These are phyloP conservation scores for Hypoxylon sp. DNA, from an alignment of 2,329 filamentous ascomycete species.

Conservation along the genomic window DNA sequence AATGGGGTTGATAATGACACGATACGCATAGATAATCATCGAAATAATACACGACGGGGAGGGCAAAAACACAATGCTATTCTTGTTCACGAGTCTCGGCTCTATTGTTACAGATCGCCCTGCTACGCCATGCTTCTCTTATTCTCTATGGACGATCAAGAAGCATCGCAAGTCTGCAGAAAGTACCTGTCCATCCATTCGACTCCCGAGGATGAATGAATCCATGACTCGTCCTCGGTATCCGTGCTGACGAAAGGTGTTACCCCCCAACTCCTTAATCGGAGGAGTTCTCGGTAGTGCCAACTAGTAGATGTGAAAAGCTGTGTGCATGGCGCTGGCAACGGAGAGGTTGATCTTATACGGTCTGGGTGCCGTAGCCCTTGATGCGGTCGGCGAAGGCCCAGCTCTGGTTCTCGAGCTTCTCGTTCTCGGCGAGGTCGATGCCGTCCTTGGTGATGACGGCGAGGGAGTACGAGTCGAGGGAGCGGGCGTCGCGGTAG, in stretches of 20 bases:
- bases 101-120: constrained; percentile 23
- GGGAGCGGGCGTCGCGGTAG: constrained; percentile 93
- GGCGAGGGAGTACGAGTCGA: constrained; percentile 91
- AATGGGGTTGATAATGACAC: too few species aligned
- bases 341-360: constrained; percentile 48
- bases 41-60: too few species aligned
- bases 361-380: constrained; percentile 89
- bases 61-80: constrained; percentile 11
- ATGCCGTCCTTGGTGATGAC: constrained; percentile 90
- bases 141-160: constrained; percentile 4
- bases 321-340: not conserved
- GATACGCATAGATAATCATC: too few species aligned
- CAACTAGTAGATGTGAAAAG: not conserved
- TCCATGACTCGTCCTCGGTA: not conserved
- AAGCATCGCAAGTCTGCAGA: constrained; percentile 12
- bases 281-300: too few species aligned
- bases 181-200: constrained; percentile 2
- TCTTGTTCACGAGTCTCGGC: constrained; percentile 16
- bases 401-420: constrained; percentile 96
- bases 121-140: constrained; percentile 15
- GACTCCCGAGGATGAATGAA: constrained; percentile 2
- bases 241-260: not conserved
- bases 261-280: not conserved
- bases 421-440: constrained; percentile 82
- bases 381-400: constrained; percentile 94